Base-by-base conservation (phyloP, 352 stramenopile species). In the Pythium biforme region DNA sequence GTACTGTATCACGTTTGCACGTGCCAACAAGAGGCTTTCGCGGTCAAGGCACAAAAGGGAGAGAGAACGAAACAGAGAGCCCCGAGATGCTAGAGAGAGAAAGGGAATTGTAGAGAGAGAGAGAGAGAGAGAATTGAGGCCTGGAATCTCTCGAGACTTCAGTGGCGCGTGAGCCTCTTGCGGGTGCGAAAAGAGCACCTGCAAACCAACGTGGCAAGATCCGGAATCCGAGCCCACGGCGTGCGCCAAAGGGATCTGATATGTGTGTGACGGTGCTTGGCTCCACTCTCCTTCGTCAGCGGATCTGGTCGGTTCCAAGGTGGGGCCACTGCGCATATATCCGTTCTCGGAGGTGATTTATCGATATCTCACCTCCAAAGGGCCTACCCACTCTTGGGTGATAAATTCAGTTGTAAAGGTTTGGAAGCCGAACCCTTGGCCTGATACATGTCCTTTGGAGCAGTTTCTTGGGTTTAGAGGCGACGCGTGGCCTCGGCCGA, bases 381-480 rank as follows among this genome's bases (percentile, higher is more conserved):
- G 4, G 11, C 37, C 1, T 1, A 7, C 37, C 9, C 15, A 4
- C 12, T 43, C 37, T 43, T 49, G 41, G 41, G 41, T 49, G 41
- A 49, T 10, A 49, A 8, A 49, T 49, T 5, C n/a, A 25, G 14
- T 49, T 49, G 15, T 49, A 27, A 25, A 49, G 41, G 41, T 46
- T 46, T 15, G 1, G 15, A 11, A 10, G 31, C 31, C 31, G 8
- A 37, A n/a, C n/a, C n/a, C n/a, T n/a, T n/a, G n/a, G n/a, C 31
- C 31, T 37, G 31, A 37, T 37, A 37, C 31, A 37, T 15, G 31
- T 37, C 31, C 37, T 43, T 10, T 3, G 6, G n/a, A 20, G n/a
- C 41, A 5, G 41, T 49, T 49, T 49, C 41, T 49, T 49, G 41
- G 41, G 37, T 20, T 43, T 43, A 37, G 31, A 37, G 31, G 31